These are phyloP conservation scores for Tuber magnatum DNA, from an alignment of 495 filamentous ascomycete genomes.

Conservation along the genomic window DNA sequence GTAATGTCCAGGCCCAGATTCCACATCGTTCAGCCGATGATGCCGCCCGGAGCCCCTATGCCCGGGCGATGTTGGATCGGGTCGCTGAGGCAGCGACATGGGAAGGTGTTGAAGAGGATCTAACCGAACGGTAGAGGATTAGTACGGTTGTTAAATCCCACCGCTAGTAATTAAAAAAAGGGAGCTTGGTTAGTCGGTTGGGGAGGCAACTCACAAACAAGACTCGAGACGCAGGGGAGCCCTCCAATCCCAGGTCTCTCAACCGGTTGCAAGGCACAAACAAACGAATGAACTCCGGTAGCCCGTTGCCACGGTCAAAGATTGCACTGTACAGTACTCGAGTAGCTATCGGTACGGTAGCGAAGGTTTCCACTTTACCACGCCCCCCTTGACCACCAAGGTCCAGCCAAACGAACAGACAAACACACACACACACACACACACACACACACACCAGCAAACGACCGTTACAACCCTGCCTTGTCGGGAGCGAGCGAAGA, in stretches of 20 bases:
- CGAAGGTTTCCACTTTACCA: constrained; percentile 3
- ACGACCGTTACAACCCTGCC: not conserved
- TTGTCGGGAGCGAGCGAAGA: constrained; percentile 9
- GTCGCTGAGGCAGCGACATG: constrained; percentile 33
- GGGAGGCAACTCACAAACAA: constrained; percentile 9
- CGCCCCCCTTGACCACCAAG: not conserved
- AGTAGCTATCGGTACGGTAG: too few species aligned
- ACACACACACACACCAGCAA: not conserved
- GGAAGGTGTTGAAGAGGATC: constrained; percentile 1
- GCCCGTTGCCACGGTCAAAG: constrained; percentile 5
- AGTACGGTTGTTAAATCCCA: not conserved
- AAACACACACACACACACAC: not conserved
- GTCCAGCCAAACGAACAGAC: constrained; percentile 1
- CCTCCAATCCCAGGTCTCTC: constrained; percentile 19
- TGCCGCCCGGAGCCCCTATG: constrained; percentile 11
- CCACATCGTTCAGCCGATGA: constrained; percentile 20
- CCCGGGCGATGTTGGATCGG: constrained; percentile 27
- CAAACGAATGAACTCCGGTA: constrained; percentile 12
- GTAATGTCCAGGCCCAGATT: constrained; percentile 20
- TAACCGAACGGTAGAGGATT: constrained; percentile 11
- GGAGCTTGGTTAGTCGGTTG: not conserved
- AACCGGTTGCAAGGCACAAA: not conserved
- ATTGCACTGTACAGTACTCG: not conserved
- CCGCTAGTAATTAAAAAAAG: constrained; percentile 7
- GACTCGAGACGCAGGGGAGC: constrained; percentile 27